Percentiles rank a stretch among this genome's conserved stretches.
Evolutionary conservation across 2,329 filamentous ascomycete species (phyloP).

Genomic region (Talaromyces amestolkiae): DNA sequence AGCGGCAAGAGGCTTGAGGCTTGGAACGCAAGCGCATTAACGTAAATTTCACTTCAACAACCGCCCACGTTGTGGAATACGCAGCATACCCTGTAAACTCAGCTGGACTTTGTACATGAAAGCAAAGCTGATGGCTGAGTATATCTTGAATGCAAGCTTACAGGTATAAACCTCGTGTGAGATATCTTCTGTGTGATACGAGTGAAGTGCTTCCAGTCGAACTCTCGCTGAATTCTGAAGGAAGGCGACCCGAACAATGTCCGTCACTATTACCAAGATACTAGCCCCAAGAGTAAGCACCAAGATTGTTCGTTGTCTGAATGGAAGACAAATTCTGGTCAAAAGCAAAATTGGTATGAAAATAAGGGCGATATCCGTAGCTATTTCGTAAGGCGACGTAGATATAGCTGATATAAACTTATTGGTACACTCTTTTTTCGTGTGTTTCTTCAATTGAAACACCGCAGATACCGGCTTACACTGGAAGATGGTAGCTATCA

Average conservation of each 20-base stretch:
- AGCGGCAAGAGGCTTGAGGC: not conserved
- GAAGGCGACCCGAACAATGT: not conserved
- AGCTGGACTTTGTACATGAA: not conserved
- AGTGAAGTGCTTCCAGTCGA: not conserved
- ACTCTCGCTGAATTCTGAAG: not conserved
- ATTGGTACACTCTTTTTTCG: not conserved
- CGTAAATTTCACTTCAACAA: not conserved
- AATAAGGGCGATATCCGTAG: not conserved
- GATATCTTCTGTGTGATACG: not conserved
- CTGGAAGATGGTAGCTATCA: not conserved
- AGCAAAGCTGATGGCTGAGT: not conserved
- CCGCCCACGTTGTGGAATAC: not conserved
- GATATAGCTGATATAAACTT: not conserved
- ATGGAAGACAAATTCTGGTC: not conserved
- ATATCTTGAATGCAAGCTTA: not conserved
- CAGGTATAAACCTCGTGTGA: not conserved
- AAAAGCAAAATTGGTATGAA: not conserved
- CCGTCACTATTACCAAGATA: not conserved
- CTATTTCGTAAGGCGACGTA: not conserved
- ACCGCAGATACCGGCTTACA: not conserved
- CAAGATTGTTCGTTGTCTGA: not conserved
- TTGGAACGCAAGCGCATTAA: not conserved
- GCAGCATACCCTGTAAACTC: not conserved
- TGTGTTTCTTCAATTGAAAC: not conserved
- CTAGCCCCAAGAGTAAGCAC: not conserved